phyloP scores from a whole-genome alignment of 2,329 filamentous ascomycete genomes.

The Pseudocercospora musae region DNA sequence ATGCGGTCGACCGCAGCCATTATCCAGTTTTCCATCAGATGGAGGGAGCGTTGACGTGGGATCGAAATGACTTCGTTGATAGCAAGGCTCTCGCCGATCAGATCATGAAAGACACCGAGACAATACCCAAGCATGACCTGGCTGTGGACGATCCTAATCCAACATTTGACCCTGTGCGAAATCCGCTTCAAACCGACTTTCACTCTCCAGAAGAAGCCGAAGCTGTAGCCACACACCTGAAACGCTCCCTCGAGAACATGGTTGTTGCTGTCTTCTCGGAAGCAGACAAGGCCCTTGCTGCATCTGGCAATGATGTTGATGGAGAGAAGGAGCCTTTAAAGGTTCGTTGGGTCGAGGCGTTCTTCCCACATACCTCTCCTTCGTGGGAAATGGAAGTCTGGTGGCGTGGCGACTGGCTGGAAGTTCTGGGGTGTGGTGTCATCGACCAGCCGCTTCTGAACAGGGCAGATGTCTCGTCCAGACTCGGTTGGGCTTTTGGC shows the following conservation, averaged over 20 bases:
- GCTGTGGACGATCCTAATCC: constrained; percentile 81
- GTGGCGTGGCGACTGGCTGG: constrained; percentile 92
- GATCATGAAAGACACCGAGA: constrained; percentile 67
- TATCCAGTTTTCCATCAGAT: constrained; percentile 99
- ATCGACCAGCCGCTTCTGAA: constrained; percentile 78
- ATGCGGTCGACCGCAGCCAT: constrained; percentile 91
- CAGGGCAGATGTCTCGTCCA: constrained; percentile 69
- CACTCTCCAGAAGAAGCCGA: constrained; percentile 76
- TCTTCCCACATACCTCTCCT: constrained; percentile 94
- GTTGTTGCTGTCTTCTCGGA: constrained; percentile 84
- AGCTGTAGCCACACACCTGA: constrained; percentile 79
- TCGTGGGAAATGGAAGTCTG: constrained; percentile 96
- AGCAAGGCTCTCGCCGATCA: constrained; percentile 56
- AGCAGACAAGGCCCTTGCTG: constrained; percentile 62
- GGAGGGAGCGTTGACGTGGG: constrained; percentile 92
- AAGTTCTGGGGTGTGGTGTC: constrained; percentile 90
- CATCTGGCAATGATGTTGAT: constrained; percentile 36
- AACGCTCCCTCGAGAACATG: constrained; percentile 83
- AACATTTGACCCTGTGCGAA: constrained; percentile 70
- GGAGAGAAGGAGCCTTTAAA: constrained; percentile 65
- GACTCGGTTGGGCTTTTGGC: constrained; percentile 93
- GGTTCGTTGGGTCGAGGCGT: constrained; percentile 93
- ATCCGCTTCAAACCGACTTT: constrained; percentile 71
- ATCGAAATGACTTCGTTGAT: constrained; percentile 58
- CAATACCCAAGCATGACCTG: constrained; percentile 69